Evolutionary conservation across 345 rosid genomes (phyloP), one percentile per base, ranked within the genome.

Genomic region (Eucalyptus coolabah): DNA sequence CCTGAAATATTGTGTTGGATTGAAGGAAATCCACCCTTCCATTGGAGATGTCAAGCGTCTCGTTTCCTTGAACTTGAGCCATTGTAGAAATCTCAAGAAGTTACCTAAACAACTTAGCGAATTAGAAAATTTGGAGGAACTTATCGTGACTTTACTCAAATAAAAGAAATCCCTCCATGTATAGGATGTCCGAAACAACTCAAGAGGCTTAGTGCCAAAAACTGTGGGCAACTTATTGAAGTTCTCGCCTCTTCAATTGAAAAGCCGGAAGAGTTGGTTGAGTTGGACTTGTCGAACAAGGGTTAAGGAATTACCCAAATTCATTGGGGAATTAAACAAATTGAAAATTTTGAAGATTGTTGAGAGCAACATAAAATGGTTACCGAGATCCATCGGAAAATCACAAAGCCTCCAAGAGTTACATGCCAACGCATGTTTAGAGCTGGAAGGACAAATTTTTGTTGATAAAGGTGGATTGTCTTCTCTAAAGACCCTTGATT

Each of bases 401-500:
- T 56, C 1, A 4, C 63, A 23, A 56, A 56, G 63, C 63, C 63
- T 56, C 63, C 28, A 56, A 23, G 63, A 56, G 12, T 9, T 54
- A 3, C 0, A 4, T 9, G 60, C 60, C 0, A n/a, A n/a, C 2
- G 0, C 0, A 0, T 0, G 0, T 54, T 11, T 54, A n/a, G 0
- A 21, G 11, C 28, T 54, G 3, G 28, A 9, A 23, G 28, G 28
- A 56, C 12, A 56, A 23, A 1, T 56, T 56, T 0, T 1, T 56
- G 3, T 56, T 56, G 63, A 56, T 23, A 23, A 23, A 56, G 28
- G 63, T 56, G 63, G 63, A 56, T 9, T 56, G 63, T 23, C 12
- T 56, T 56, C 63, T 56, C 28, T 23, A 4, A 56, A 23, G 28
- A 56, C 13, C 28, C 63, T 56, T 4, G 0, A 1, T 56, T 23